Percentiles rank a stretch among this genome's conserved stretches.
phyloP scores from a whole-genome alignment of 2,329 filamentous ascomycete species.

The Botryotinia narcissicola region DNA sequence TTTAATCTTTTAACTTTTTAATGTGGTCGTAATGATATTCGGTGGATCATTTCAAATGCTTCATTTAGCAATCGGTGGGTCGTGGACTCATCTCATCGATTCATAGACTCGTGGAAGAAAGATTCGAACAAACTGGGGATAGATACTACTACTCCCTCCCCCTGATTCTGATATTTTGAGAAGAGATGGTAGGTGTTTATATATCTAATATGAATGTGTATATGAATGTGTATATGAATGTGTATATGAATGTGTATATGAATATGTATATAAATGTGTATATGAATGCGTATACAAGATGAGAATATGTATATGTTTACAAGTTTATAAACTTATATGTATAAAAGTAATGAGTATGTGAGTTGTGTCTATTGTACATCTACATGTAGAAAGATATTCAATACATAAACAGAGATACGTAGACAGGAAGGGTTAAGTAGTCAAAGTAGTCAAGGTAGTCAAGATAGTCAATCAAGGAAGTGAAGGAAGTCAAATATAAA shows the following conservation, averaged over 20 bases:
- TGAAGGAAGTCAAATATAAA: neutral
- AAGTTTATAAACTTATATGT: neutral
- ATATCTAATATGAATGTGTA: neutral
- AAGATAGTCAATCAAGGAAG: neutral
- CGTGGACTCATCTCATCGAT: neutral
- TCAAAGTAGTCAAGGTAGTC: neutral
- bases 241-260: no score
- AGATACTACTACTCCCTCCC: neutral
- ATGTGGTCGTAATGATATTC: neutral
- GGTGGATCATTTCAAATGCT: neutral
- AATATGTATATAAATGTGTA: no score
- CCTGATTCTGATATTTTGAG: neutral
- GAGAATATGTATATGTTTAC: neutral
- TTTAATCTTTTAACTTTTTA: conserved; percentile 5
- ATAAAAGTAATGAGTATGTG: neutral
- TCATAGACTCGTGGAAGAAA: neutral
- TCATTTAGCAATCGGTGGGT: conserved; percentile 3
- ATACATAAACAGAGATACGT: neutral
- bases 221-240: no score
- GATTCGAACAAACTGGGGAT: conserved; percentile 6
- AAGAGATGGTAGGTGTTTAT: neutral
- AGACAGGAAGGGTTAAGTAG: neutral
- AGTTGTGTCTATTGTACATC: neutral
- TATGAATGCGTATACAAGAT: neutral
- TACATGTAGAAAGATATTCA: neutral